Base-by-base conservation (phyloP, 2,329 filamentous ascomycete species). In the Verticillium nubilum region DNA sequence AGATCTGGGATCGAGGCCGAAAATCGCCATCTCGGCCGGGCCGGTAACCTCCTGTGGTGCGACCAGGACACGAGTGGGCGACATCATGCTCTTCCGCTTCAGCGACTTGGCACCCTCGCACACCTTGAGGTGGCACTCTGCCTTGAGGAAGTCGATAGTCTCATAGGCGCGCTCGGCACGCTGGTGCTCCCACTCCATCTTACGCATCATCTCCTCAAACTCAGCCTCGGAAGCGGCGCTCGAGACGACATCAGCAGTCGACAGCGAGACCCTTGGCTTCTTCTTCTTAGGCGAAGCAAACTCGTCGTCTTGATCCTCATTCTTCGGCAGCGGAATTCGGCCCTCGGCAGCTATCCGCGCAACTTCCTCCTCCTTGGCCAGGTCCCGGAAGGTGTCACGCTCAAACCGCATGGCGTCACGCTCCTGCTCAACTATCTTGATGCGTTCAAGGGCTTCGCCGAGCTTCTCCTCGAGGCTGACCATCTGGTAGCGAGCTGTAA, bases 131-230 rank as follows among this genome's bases (percentile, higher is more conserved):
- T 85, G 80, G 70, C 88, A 92, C 70, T 94, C 90, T 58, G 89
- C 82, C 68, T 90, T 85, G 69, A 93, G 78, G 72, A 91, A 93
- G 31, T 92, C 88, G 54, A 92, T 80, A 68, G 89, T 84, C 61
- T 92, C 89, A 63, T 88, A 80, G 0, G 89, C 88, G 7, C 88
- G 83, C 62, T 89, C 81, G 10, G 89, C 87, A 58, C 87, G 80
- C 68, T 84, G 82, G 74, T 83, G 76, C 72, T 84, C 83, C 81
- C 83, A 86, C 59, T 80, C 75, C 68, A 82, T 77, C 58, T 83
- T 73, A 5, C 74, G 74, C 1, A 75, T 76, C 47, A 86, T 73
- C 65, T 86, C 81, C 52, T 86, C 83, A 33, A 86, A 80, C 65
- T 86, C 84, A n/a, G 78, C 74, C 64, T 86, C 83, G 63, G 77